A percentile compares a stretch with the other conserved stretches of the same genome.
Conservation (phyloP, 305 asterid species). For the Plantago rigida region DNA sequence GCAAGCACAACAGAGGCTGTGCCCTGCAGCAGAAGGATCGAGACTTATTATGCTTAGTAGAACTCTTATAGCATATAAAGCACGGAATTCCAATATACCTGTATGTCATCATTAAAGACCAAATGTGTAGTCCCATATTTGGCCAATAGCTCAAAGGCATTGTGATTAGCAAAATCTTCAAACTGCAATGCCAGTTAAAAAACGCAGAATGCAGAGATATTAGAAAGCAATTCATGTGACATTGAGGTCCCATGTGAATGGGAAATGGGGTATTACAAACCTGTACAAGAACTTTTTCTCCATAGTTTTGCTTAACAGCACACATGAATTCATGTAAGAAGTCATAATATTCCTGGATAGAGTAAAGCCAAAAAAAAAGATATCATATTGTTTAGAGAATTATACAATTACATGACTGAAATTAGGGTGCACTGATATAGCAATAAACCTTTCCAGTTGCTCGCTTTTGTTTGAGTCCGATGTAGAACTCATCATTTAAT, state of each 20-base stretch:
- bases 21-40: constrained; percentile 48
- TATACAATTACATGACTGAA: neutral
- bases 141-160: constrained; percentile 75
- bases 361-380: constrained; percentile 1
- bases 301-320: constrained; percentile 66
- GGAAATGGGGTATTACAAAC: constrained; percentile 27
- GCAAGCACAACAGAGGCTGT: constrained; percentile 83
- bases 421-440: neutral
- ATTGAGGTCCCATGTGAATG: constrained; percentile 1
- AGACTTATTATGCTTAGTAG: neutral
- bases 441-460: constrained; percentile 59
- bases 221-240: constrained; percentile 16
- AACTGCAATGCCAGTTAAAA: constrained; percentile 37
- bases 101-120: constrained; percentile 81
- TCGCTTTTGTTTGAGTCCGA: constrained; percentile 68
- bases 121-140: constrained; percentile 74
- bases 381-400: neutral
- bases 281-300: constrained; percentile 78
- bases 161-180: constrained; percentile 88
- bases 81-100: constrained; percentile 36
- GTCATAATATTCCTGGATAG: constrained; percentile 58
- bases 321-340: constrained; percentile 69
- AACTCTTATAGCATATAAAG: neutral
- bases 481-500: constrained; percentile 67
- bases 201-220: constrained; percentile 20